A percentile compares a stretch with the other conserved stretches of the same genome.
Conservation (phyloP, 805 yeast species). For the Phaffomyces opuntiae region DNA sequence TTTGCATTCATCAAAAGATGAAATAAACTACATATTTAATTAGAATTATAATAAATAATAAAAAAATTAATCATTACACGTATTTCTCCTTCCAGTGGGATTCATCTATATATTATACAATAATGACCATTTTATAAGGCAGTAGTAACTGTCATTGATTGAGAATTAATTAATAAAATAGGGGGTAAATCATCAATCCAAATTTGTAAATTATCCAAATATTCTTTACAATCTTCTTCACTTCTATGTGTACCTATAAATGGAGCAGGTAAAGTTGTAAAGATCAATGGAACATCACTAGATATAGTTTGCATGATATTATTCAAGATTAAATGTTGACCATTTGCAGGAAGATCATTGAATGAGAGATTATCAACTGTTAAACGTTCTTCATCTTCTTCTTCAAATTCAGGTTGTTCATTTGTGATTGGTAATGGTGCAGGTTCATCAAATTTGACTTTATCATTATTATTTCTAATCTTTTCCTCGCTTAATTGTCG, state of each 20-base stretch:
- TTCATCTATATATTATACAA: not conserved
- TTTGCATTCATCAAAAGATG: slow-evolving; percentile 64
- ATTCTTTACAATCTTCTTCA: slow-evolving; percentile 63
- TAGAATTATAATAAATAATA: not conserved
- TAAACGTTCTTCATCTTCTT: not conserved
- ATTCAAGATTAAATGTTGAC: slow-evolving; percentile 84
- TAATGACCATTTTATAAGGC: slow-evolving; percentile 43
- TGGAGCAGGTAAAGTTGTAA: slow-evolving; percentile 90
- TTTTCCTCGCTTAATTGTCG: not conserved
- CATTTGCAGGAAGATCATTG: slow-evolving; percentile 84
- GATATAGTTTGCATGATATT: slow-evolving; percentile 73
- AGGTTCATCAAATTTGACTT: slow-evolving; percentile 1
- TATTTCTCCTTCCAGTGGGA: not conserved
- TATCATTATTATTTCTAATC: too few relatives aligned
- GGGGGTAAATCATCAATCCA: slow-evolving; percentile 88
- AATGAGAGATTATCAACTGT: slow-evolving; percentile 44
- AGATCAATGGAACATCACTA: slow-evolving; percentile 60
- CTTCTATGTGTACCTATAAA: slow-evolving; percentile 71
- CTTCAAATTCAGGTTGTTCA: not conserved
- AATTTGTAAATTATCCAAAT: slow-evolving; percentile 65
- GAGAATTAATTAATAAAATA: slow-evolving; percentile 73
- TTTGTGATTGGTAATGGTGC: not conserved
- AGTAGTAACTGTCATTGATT: slow-evolving; percentile 93
- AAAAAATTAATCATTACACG: not conserved
- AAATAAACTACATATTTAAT: too few relatives aligned